Base-by-base conservation (phyloP, 2,329 filamentous ascomycete genomes). In the Verticillium nubilum region DNA sequence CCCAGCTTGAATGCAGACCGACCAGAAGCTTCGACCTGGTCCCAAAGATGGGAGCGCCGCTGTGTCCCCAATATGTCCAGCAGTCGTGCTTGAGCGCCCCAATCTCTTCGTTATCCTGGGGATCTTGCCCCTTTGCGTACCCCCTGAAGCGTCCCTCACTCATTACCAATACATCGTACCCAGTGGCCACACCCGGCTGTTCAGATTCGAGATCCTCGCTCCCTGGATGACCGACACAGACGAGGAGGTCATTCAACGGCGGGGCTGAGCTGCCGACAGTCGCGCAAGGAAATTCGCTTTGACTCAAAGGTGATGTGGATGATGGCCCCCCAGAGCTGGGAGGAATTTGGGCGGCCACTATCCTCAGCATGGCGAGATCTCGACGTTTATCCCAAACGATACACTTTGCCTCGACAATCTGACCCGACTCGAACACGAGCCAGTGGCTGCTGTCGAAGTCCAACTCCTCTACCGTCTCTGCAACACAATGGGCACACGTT, bases 51-150 rank as follows among this genome's bases (percentile, higher is more conserved):
- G 78, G 79, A 5, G 80, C 81, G 3, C 80, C 80, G 25, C 76
- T 81, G 65, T 83, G 80, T 1, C 81, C 81, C 82, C 81, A 83
- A 66, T 83, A 84, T 1, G 80, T 84, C 81, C 81, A 84, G 59
- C 78, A 80, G 64, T 79, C 76, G 65, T 84, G 81, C 73, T 74
- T 79, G 63, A 84, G 63, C 0, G 75, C 75, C 1, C 80, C 81
- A 58, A 84, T 83, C 26, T 80, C 77, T 1, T 72, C 73, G 62
- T 83, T 83, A 61, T 84, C 78, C 58, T 82, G 76, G 2, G 71
- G 67, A 65, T 83, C 75, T 56, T 73, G 73, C 3, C 63, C 73
- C 10, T 63, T 58, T 1, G 69, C 70, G 56, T 73, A 69, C 0
- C 79, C 80, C 10, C 71, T 68, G 57, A 75, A 81, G 3, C 58